Percentiles rank a stretch among this genome's conserved stretches.
Evolutionary conservation across 1,139 yeast genomes (phyloP).

Genomic region (Geotrichum siamense): DNA sequence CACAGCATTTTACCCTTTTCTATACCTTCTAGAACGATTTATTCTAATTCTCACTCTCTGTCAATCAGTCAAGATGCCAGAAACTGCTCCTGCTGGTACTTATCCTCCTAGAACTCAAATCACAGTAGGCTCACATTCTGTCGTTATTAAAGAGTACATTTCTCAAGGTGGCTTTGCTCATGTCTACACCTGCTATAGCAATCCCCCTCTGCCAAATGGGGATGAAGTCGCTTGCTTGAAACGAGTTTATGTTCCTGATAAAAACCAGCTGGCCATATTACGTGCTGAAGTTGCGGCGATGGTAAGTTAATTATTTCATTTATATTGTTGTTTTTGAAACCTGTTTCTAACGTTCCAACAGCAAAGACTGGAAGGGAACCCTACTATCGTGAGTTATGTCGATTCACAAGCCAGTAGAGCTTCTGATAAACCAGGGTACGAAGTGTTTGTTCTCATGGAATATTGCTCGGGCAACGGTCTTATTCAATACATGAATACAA

Average conservation of each 20-base stretch:
- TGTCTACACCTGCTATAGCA: constrained; percentile 53
- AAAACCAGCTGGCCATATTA: constrained; percentile 56
- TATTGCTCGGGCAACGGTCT: constrained; percentile 76
- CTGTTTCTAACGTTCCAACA: constrained; percentile 2
- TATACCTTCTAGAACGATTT: constrained; percentile 2
- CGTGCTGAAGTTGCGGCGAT: constrained; percentile 79
- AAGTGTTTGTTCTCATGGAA: constrained; percentile 89
- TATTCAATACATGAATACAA: constrained; percentile 90
- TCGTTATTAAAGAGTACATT: constrained; percentile 50
- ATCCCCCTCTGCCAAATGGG: constrained; percentile 22
- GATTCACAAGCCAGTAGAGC: constrained; percentile 89
- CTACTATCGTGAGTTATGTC: constrained; percentile 76
- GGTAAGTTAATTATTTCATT: constrained; percentile 30
- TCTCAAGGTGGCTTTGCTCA: constrained; percentile 78
- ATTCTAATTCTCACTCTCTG: not conserved
- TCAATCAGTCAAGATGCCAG: constrained; percentile 16
- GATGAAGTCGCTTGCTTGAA: constrained; percentile 50
- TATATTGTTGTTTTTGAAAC: not conserved
- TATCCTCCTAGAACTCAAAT: constrained; percentile 56
- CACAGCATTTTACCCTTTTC: not conserved
- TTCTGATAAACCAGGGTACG: constrained; percentile 47
- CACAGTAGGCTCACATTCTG: constrained; percentile 60
- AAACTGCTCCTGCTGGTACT: constrained; percentile 41
- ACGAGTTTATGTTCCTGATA: constrained; percentile 70
- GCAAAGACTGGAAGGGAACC: constrained; percentile 68